phyloP scores from a whole-genome alignment of 177 flowering plant species.

The Vitis hybrid region DNA sequence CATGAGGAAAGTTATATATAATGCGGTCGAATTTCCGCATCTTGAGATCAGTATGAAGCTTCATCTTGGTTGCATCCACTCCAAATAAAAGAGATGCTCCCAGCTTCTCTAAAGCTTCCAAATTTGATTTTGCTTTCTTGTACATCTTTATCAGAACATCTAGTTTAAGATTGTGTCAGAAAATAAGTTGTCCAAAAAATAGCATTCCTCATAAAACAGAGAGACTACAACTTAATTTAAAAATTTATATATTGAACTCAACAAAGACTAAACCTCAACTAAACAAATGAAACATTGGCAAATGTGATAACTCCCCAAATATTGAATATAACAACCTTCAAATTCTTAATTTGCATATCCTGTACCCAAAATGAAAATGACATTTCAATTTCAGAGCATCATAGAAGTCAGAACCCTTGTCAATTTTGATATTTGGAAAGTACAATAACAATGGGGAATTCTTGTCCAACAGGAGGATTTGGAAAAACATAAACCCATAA shows the following conservation, averaged over 20 bases:
- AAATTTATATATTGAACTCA: background rate
- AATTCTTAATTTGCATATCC: too few species aligned
- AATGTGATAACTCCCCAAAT: too few species aligned
- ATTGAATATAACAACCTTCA: too few species aligned
- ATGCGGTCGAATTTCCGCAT: constrained; percentile 25
- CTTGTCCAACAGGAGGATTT: too few species aligned
- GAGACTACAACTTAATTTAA: background rate
- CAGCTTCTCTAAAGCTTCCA: constrained; percentile 16
- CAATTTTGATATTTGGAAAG: too few species aligned
- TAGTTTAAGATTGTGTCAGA: constrained; percentile 15
- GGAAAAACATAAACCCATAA: too few species aligned
- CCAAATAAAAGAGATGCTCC: constrained; percentile 39
- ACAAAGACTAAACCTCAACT: background rate
- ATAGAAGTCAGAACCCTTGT: too few species aligned
- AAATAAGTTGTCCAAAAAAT: background rate
- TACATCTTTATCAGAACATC: constrained; percentile 30
- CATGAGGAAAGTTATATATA: constrained; percentile 36
- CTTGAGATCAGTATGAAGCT: constrained; percentile 17
- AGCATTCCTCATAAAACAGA: too few species aligned
- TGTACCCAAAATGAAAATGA: too few species aligned
- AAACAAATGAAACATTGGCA: background rate
- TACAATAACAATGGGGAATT: too few species aligned
- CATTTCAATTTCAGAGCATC: too few species aligned
- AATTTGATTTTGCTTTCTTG: constrained; percentile 31
- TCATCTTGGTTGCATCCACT: constrained; percentile 44